phyloP scores from a whole-genome alignment of 768 basidiomycete species.

The Leccinum fibrillosum region DNA sequence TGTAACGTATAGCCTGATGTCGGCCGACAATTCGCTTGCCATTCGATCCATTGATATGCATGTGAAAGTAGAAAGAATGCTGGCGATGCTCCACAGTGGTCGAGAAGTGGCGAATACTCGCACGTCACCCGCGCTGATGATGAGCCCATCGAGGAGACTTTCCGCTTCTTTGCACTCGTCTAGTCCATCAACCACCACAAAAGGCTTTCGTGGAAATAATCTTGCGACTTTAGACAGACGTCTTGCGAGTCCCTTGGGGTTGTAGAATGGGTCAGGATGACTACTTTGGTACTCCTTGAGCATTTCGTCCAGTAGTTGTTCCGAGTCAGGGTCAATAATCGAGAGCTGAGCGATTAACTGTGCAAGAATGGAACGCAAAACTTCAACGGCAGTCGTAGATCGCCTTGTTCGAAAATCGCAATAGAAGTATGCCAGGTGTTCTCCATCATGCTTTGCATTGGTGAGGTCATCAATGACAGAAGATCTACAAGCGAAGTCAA shows the following conservation, averaged over 20 bases:
- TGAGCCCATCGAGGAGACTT: conserved; percentile 11
- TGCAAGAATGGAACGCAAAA: conserved; percentile 18
- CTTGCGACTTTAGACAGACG: background rate
- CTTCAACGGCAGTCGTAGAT: conserved; percentile 9
- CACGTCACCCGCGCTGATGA: background rate
- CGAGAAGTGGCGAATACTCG: conserved; percentile 13
- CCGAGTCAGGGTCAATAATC: background rate
- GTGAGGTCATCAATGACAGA: background rate
- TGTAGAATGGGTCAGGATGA: background rate
- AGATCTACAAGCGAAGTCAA: background rate
- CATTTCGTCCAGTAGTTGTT: conserved; percentile 2
- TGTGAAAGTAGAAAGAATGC: background rate
- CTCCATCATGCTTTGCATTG: background rate
- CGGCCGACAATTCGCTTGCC: background rate
- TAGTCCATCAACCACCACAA: conserved; percentile 21
- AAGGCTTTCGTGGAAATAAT: background rate
- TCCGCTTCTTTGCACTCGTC: conserved; percentile 19
- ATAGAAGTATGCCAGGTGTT: conserved; percentile 16
- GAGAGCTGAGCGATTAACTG: conserved; percentile 6
- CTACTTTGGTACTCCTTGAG: background rate
- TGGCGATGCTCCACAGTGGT: conserved; percentile 2
- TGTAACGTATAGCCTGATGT: conserved; percentile 11
- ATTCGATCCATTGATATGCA: conserved; percentile 10
- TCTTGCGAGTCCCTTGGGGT: background rate
- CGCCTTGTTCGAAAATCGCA: conserved; percentile 18